These are phyloP conservation scores for Schwanniomyces polymorphus DNA, from an alignment of 805 yeast genomes.

Conservation along the genomic window DNA sequence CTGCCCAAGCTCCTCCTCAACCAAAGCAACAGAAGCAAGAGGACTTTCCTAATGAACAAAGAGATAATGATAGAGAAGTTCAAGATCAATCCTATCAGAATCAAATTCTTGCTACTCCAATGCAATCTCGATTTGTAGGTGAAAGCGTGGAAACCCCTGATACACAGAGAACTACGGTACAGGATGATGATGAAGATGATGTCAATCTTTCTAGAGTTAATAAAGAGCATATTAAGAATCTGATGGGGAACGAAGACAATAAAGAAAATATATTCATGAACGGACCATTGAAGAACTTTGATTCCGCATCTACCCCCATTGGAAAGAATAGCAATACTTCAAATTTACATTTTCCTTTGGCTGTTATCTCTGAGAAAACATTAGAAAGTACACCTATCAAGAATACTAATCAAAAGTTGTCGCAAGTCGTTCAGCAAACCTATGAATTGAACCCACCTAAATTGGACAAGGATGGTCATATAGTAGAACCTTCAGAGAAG, in stretches of 20 bases:
- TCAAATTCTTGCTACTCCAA: conserved; percentile 27
- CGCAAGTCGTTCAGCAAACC: conserved; percentile 8
- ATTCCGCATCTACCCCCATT: conserved; percentile 31
- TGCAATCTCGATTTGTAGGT: conserved; percentile 14
- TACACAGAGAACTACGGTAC: conserved; percentile 44
- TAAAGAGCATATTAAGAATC: conserved; percentile 30
- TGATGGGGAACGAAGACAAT: conserved; percentile 37
- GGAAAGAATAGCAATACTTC: conserved; percentile 12
- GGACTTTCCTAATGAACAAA: conserved; percentile 1
- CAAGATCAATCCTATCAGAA: not conserved
- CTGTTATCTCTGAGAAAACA: conserved; percentile 32
- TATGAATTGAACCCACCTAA: conserved; percentile 34
- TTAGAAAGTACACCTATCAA: conserved; percentile 26
- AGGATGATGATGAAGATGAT: conserved; percentile 40
- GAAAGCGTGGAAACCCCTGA: conserved; percentile 40
- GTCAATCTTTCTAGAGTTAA: conserved; percentile 27
- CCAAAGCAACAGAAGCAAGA: conserved; percentile 6
- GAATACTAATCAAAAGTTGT: conserved; percentile 4
- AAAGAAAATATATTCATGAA: conserved; percentile 50
- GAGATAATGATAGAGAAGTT: conserved; percentile 3
- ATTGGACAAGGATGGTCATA: conserved; percentile 29
- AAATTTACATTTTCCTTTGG: conserved; percentile 23
- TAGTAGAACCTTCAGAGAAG: conserved; percentile 11
- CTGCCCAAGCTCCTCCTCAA: conserved; percentile 6
- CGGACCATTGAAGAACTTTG: conserved; percentile 23